Conservation (phyloP, 202 grass and related monocot species). For the Zoysia matrella region DNA sequence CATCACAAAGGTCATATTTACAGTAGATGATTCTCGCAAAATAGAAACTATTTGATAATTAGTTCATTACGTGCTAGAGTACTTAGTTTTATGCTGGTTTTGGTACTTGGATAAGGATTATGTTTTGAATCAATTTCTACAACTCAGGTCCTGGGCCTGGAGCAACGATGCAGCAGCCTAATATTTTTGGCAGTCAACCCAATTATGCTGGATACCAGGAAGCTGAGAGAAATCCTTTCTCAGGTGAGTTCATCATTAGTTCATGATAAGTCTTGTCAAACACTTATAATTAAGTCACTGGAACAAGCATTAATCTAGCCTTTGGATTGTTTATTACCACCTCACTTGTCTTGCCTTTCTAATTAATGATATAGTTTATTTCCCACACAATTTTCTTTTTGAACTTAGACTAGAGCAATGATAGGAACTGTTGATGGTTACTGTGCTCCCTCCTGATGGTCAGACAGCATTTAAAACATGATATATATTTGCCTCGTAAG, state of each 20-base stretch:
- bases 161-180: slow-evolving; percentile 44
- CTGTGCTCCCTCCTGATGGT: background rate
- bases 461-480: background rate
- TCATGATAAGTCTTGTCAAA: slow-evolving; percentile 12
- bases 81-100: background rate
- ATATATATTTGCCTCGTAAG: background rate
- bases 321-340: background rate
- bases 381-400: background rate
- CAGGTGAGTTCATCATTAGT: slow-evolving; percentile 45
- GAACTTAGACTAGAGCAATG: background rate
- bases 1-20: background rate
- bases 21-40: background rate
- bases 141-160: slow-evolving; percentile 38
- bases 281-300: background rate
- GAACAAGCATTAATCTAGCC: background rate
- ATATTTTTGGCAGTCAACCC: slow-evolving; percentile 47
- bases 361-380: background rate
- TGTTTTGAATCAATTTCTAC: slow-evolving; percentile 6
- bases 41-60: background rate
- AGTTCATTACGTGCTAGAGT: background rate
- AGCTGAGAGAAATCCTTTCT: slow-evolving; percentile 36
- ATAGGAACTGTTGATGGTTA: background rate
- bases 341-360: background rate
- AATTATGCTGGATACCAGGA: slow-evolving; percentile 48
- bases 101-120: slow-evolving; percentile 3